phyloP scores from a whole-genome alignment of 2,329 filamentous ascomycete species.

The Colletotrichum orbiculare region DNA sequence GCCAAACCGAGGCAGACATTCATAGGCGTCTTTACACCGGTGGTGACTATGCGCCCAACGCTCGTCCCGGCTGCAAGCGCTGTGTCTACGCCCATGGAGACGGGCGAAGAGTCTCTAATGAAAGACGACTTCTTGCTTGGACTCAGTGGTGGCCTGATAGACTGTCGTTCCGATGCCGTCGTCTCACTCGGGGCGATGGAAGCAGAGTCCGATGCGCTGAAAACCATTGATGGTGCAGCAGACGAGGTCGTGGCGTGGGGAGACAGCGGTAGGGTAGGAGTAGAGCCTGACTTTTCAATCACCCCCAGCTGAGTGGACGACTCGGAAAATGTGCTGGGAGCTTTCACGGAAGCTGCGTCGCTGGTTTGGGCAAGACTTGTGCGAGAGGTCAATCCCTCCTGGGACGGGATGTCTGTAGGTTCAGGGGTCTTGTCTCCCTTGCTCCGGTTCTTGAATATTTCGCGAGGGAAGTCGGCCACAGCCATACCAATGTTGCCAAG shows the following conservation, averaged over 20 bases:
- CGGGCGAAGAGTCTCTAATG: conserved; percentile 38
- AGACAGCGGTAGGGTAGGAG: conserved; percentile 22
- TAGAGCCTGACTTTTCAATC: conserved; percentile 21
- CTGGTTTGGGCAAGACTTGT: conserved; percentile 12
- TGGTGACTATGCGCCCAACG: conserved; percentile 76
- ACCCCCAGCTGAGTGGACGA: conserved; percentile 33
- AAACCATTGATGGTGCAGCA: conserved; percentile 38
- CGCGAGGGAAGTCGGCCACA: conserved; percentile 76
- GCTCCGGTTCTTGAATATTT: conserved; percentile 60
- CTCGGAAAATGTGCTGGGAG: conserved; percentile 25
- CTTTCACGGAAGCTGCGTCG: conserved; percentile 14
- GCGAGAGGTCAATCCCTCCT: conserved; percentile 15
- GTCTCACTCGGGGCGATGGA: conserved; percentile 46
- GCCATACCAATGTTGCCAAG: conserved; percentile 84
- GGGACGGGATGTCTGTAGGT: conserved; percentile 20
- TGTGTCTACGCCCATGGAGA: conserved; percentile 59
- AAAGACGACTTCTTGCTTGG: conserved; percentile 34
- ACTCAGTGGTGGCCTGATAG: conserved; percentile 15
- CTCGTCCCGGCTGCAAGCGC: conserved; percentile 75
- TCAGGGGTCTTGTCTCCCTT: conserved; percentile 35
- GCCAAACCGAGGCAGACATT: conserved; percentile 86
- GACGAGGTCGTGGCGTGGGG: conserved; percentile 17
- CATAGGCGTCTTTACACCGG: conserved; percentile 83
- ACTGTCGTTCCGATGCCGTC: conserved; percentile 47
- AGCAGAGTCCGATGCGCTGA: conserved; percentile 39